These are phyloP conservation scores for Rhynchosporium secalis DNA, from an alignment of 2,329 filamentous ascomycete species.

Conservation along the genomic window DNA sequence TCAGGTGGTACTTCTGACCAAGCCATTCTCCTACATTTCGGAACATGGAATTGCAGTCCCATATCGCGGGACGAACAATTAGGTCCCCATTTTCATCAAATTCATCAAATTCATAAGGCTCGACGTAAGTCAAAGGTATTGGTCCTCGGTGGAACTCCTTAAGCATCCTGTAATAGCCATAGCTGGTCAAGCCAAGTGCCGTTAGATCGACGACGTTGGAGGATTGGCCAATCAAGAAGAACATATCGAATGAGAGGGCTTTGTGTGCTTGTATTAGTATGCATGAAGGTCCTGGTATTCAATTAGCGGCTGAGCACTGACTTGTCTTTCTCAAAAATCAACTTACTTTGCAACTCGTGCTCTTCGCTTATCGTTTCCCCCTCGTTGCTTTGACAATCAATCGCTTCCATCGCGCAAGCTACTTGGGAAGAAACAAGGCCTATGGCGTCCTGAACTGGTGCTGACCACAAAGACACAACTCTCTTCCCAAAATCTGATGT, in stretches of 20 bases:
- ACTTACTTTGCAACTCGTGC: too few species aligned
- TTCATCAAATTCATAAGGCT: too few species aligned
- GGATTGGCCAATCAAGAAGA: background rate
- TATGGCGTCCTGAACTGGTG: background rate
- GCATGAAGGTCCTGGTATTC: background rate
- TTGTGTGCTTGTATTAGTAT: background rate
- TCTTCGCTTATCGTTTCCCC: too few species aligned
- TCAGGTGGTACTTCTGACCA: background rate
- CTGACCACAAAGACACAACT: background rate
- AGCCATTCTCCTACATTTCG: background rate
- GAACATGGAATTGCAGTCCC: background rate
- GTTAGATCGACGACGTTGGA: background rate
- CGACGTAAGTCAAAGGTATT: background rate
- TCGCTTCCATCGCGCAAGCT: too few species aligned
- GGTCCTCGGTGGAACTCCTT: background rate
- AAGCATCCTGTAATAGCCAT: background rate
- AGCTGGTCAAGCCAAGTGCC: background rate
- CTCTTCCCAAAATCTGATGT: background rate
- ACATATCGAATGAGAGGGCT: background rate
- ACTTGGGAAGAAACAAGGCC: too few species aligned
- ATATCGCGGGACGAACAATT: too few species aligned
- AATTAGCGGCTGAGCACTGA: too few species aligned
- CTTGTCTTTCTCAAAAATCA: too few species aligned
- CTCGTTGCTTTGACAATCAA: too few species aligned
- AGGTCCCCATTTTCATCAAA: too few species aligned